A percentile compares a stretch with the other conserved stretches of the same genome.
phyloP scores from a whole-genome alignment of 331 rosid species.

The Dryas integrifolia region DNA sequence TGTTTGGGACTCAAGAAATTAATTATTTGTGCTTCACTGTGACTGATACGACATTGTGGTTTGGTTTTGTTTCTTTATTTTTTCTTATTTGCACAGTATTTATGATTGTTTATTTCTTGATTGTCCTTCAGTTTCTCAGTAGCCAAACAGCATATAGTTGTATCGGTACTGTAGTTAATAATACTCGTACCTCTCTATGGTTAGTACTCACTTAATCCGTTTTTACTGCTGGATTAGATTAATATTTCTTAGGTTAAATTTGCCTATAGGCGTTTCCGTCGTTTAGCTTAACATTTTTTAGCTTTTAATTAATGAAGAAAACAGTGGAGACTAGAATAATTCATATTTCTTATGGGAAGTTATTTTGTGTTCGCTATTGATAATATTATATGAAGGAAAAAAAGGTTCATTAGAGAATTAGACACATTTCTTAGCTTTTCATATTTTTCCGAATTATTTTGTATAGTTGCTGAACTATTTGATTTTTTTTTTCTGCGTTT shows the following conservation, averaged over 20 bases:
- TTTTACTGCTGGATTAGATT: background rate
- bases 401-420: too few species aligned
- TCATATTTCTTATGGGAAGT: background rate
- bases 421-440: background rate
- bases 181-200: too few species aligned
- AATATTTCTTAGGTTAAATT: background rate
- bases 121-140: background rate
- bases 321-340: background rate
- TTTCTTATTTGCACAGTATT: too few species aligned
- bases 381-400: background rate
- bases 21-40: background rate
- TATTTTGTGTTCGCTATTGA: background rate
- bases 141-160: background rate
- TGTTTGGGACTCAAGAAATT: background rate
- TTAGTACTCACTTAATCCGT: background rate
- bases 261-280: background rate
- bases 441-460: background rate
- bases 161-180: background rate
- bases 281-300: too few species aligned
- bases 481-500: background rate
- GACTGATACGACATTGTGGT: conserved; percentile 5
- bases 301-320: background rate
- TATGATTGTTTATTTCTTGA: background rate
- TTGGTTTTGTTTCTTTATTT: background rate
- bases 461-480: background rate